A percentile compares a stretch with the other conserved stretches of the same genome.
These are phyloP conservation scores for Sarcocystis neurona DNA, from an alignment of 169 alveolate genomes.

Conservation along the genomic window DNA sequence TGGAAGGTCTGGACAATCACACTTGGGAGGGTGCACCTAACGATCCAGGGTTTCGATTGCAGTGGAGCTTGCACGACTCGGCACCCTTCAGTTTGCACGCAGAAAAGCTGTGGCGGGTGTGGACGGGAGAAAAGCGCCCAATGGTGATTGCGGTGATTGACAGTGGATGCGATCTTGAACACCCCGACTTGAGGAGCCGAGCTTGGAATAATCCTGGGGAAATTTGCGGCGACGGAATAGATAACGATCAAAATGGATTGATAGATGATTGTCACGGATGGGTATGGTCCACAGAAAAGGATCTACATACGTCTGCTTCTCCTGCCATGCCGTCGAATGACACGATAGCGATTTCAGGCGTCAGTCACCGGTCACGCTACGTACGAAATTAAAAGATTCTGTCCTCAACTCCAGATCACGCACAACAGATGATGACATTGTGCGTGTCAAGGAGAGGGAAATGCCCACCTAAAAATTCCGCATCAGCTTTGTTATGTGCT, in stretches of 20 bases:
- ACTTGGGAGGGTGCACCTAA: slow-evolving; percentile 45
- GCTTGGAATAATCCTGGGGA: slow-evolving; percentile 75
- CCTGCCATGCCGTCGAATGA: too few species aligned
- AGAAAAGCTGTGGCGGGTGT: slow-evolving; percentile 57
- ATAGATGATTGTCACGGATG: slow-evolving; percentile 77
- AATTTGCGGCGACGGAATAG: slow-evolving; percentile 72
- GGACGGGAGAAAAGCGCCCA: slow-evolving; percentile 51
- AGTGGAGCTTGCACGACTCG: slow-evolving; percentile 47
- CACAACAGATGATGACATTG: too few species aligned
- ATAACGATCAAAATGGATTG: slow-evolving; percentile 74
- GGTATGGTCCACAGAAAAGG: slow-evolving; percentile 48
- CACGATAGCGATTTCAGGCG: too few species aligned
- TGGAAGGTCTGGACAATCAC: too few species aligned
- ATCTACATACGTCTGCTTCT: too few species aligned
- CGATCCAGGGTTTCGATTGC: slow-evolving; percentile 33
- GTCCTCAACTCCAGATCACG: too few species aligned
- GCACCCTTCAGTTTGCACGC: slow-evolving; percentile 45
- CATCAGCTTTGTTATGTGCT: too few species aligned
- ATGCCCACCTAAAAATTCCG: too few species aligned
- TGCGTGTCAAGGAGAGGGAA: too few species aligned
- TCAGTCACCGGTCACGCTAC: too few species aligned
- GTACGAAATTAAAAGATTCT: too few species aligned
- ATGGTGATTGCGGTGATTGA: slow-evolving; percentile 76
- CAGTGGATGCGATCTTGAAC: slow-evolving; percentile 73
- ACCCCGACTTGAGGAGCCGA: slow-evolving; percentile 69